Evolutionary conservation across 1,139 yeast species (phyloP), one percentile per base, ranked within the genome.

Genomic region (Geotrichum fermentans): DNA sequence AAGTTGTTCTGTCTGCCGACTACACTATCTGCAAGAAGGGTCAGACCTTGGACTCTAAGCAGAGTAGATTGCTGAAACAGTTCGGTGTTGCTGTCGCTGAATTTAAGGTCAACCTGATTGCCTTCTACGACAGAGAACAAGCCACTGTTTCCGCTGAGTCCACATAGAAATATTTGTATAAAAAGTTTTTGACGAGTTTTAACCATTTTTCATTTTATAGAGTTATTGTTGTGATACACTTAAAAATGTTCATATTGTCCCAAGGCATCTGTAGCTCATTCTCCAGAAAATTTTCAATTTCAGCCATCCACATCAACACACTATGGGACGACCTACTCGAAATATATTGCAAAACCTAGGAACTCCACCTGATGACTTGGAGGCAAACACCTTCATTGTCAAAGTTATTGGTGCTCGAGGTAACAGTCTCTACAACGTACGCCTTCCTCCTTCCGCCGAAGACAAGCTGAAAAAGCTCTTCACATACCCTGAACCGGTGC

Each of bases 51-150:
- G 95, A 89, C 68, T 94, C 90, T 51, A 84, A 87, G 64, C 95
- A 94, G 71, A 95, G 97, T 29, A 77, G 92, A 61, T 80, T 92
- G 52, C 76, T 92, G 67, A 94, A 94, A 70, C 94, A 88, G 63
- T 94, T 92, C 68, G 99, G 99, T 62, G 79, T 92, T 52, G 97
- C 97, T 24, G 88, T 90, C 52, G 78, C 96, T 46, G 90, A 88
- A 64, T 92, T 90, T 70, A 87, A 82, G 67, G 92, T 92, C 51
- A 77, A 80, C 59, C 72, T 84, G 55, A 70, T 83, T 59, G 96
- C 94, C 18, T 85, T 76, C 68, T 92, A 85, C 65, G 66, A 66
- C 50, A 59, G 59, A 49, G 58, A 56, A 26, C 57, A 55, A 18
- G 56, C 55, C 33, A 48, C 49, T 42, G 61, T 57, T 14, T 39